Conservation (phyloP, 2,329 filamentous ascomycete genomes). For the Xylaria sp. region DNA sequence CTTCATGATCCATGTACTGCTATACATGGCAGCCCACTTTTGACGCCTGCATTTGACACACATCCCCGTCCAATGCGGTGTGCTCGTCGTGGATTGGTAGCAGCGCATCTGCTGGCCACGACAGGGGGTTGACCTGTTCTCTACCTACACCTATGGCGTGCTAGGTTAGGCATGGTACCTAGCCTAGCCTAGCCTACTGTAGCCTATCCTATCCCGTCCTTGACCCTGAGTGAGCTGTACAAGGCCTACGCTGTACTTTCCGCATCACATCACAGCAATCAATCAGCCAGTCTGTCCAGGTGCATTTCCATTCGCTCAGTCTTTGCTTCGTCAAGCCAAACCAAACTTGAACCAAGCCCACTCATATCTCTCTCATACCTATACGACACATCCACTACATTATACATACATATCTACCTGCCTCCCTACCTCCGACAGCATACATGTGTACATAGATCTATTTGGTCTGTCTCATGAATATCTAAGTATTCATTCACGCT, state of each 20-base stretch:
- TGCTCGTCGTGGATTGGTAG: conserved; percentile 31
- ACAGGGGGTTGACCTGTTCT: conserved; percentile 26
- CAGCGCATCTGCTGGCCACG: conserved; percentile 38
- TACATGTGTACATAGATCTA: conserved; percentile 1
- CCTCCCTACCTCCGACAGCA: background rate
- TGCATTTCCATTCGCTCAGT: background rate
- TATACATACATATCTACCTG: conserved; percentile 1
- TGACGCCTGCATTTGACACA: conserved; percentile 22
- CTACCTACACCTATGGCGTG: background rate
- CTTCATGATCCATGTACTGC: background rate
- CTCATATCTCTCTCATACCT: background rate
- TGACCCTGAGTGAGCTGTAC: background rate
- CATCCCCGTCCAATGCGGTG: conserved; percentile 32
- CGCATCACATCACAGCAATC: background rate
- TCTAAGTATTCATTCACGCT: background rate
- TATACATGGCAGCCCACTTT: conserved; percentile 22
- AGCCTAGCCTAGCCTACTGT: background rate
- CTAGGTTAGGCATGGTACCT: background rate
- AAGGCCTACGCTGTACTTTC: background rate
- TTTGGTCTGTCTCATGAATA: conserved; percentile 3
- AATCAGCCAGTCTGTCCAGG: background rate
- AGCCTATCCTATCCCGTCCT: background rate
- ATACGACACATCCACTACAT: background rate
- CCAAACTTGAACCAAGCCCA: background rate
- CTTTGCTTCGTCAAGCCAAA: background rate